Evolutionary conservation across 306 rosid species (phyloP).

Genomic region (Ammopiptanthus mongolicus): DNA sequence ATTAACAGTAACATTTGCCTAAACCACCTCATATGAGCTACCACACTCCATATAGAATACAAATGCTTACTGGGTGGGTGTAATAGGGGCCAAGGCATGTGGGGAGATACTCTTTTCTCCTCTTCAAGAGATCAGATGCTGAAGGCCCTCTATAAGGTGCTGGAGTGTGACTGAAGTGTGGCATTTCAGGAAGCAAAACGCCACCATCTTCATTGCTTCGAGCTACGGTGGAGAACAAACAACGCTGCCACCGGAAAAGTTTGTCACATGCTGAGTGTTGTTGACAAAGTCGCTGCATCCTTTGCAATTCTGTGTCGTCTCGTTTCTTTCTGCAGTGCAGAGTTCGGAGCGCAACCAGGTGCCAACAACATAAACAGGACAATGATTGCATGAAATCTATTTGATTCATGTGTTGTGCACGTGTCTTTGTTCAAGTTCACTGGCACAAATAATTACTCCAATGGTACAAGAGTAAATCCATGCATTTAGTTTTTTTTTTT

Average conservation of each 20-base stretch:
- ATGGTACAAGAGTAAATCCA: no score
- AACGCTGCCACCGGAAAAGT: slow-evolving; percentile 4
- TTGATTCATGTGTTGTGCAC: no score
- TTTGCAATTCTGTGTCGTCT: not conserved
- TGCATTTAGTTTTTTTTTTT: no score
- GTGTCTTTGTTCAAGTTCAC: no score
- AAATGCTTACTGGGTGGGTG: slow-evolving; percentile 32
- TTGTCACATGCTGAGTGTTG: not conserved
- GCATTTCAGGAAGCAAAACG: slow-evolving; percentile 30
- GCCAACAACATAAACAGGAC: no score
- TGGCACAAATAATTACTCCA: no score
- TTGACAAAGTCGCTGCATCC: not conserved
- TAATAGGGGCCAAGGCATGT: slow-evolving; percentile 21
- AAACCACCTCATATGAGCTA: not conserved
- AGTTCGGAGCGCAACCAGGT: no score
- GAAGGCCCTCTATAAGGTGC: slow-evolving; percentile 39
- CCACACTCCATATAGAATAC: not conserved
- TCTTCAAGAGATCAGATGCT: slow-evolving; percentile 31
- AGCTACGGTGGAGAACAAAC: slow-evolving; percentile 19
- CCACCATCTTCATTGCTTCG: slow-evolving; percentile 1
- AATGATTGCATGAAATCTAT: no score
- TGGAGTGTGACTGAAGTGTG: slow-evolving; percentile 35
- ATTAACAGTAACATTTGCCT: no score
- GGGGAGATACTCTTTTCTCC: slow-evolving; percentile 33
- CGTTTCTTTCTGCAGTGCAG: not conserved